phyloP scores from a whole-genome alignment of 129 eudicot genomes.

The Saussurea involucrata region DNA sequence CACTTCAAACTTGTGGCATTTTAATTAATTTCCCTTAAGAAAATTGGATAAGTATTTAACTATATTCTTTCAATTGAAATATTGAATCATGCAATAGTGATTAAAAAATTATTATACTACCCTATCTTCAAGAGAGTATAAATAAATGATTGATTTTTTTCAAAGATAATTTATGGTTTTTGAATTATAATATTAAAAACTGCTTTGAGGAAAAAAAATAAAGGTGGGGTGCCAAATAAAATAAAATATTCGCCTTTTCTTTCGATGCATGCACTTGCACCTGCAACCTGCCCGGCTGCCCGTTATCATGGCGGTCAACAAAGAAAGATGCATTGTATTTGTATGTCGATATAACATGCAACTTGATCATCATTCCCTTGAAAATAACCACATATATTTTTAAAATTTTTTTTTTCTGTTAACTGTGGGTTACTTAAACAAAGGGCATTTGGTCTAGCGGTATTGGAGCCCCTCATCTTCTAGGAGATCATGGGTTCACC shows the following conservation, averaged over 20 bases:
- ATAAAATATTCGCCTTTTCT: background rate
- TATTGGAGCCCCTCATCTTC: no score
- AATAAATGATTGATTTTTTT: background rate
- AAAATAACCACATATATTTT: background rate
- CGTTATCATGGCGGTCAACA: background rate
- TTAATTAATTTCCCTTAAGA: no score
- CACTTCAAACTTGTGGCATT: no score
- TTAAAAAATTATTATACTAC: background rate
- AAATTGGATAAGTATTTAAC: no score
- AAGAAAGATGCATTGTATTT: conserved; percentile 23
- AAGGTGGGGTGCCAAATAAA: background rate
- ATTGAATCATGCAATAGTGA: background rate
- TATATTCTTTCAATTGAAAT: background rate
- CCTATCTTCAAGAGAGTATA: background rate
- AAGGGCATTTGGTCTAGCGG: no score
- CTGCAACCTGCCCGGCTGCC: background rate
- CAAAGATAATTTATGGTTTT: background rate
- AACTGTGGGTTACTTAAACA: no score
- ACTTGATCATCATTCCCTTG: background rate
- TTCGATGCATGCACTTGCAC: conserved; percentile 17
- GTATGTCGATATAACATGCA: background rate
- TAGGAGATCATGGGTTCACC: no score
- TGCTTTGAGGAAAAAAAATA: background rate
- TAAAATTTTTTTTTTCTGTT: no score
- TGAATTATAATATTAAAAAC: background rate